Conservation (phyloP, 2,329 filamentous ascomycete species). For the Botryotinia convoluta region DNA sequence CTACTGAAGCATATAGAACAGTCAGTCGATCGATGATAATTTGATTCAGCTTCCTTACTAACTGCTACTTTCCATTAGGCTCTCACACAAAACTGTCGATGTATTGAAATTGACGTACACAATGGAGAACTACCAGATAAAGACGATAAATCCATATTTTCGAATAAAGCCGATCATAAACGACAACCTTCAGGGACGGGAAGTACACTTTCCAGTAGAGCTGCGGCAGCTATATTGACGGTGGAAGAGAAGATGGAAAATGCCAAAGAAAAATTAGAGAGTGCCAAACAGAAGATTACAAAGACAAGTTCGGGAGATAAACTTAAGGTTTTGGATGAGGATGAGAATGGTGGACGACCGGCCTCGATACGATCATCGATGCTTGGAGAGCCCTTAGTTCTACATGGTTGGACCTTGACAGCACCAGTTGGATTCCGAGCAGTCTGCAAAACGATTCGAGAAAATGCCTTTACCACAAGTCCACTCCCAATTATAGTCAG, state of each 20-base stretch:
- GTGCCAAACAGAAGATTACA: constrained; percentile 29
- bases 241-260: constrained; percentile 32
- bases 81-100: constrained; percentile 75
- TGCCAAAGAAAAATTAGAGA: constrained; percentile 30
- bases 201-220: constrained; percentile 38
- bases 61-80: constrained; percentile 47
- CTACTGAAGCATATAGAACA: constrained; percentile 73
- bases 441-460: constrained; percentile 76
- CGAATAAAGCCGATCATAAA: constrained; percentile 48
- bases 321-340: constrained; percentile 18
- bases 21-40: constrained; percentile 46
- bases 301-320: constrained; percentile 25
- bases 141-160: constrained; percentile 34
- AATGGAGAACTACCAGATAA: constrained; percentile 58
- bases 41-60: constrained; percentile 9
- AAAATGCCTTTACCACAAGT: constrained; percentile 73
- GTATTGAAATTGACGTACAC: constrained; percentile 95
- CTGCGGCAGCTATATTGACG: constrained; percentile 27
- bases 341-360: constrained; percentile 32
- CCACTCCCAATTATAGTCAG: constrained; percentile 86
- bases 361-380: constrained; percentile 32
- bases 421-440: constrained; percentile 82
- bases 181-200: constrained; percentile 33
- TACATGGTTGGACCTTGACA: constrained; percentile 85
- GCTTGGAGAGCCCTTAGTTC: constrained; percentile 69